Evolutionary conservation across 2,329 filamentous ascomycete species (phyloP), one percentile per base, ranked within the genome.

Genomic region (Emergomyces orientalis): DNA sequence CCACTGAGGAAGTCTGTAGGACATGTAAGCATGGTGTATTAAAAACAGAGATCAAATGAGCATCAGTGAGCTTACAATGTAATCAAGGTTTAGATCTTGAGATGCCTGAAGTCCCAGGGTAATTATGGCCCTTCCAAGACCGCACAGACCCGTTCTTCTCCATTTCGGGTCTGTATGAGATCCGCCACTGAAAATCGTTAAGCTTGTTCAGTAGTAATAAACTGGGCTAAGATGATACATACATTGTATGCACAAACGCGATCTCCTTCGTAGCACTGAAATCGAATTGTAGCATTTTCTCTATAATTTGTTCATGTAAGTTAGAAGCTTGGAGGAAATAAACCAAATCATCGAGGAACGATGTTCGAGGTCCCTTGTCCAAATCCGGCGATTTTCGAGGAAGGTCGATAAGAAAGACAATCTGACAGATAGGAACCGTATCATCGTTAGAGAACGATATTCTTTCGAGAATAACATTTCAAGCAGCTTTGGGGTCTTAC

Each of bases 351-450:
- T 84, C 81, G 25, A 84, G 84, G 72, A 96, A 97, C 2, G 71
- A 63, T 0, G 84, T 82, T 11, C 43, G 49, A 27, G 43, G 62
- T 14, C 67, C 63, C 14, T 63, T 54, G 6, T 67, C 55, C 4
- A 66, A 54, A 68, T 65, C 72, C 39, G 62, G 63, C 43, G 70
- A 77, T 74, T 67, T 75, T 64, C 68, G 74, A 6, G 94, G 93
- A 9, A 97, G 83, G 72, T 99, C 94, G 67, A 99, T 92, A n/a
- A 97, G 72, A 72, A 96, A 97, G 8, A 92, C 85, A 69, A 87
- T 88, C 86, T 89, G 63, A 34, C 25, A 52, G 13, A 43, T 54
- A 17, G 62, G 22, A 2, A 22, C 30, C 14, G 11, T 2, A 17
- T 52, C 14, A 30, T 32, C 6, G 30, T 52, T 52, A 52, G 49